Base-by-base conservation (phyloP, 1,284 basidiomycete species). In the Boletus smithii region DNA sequence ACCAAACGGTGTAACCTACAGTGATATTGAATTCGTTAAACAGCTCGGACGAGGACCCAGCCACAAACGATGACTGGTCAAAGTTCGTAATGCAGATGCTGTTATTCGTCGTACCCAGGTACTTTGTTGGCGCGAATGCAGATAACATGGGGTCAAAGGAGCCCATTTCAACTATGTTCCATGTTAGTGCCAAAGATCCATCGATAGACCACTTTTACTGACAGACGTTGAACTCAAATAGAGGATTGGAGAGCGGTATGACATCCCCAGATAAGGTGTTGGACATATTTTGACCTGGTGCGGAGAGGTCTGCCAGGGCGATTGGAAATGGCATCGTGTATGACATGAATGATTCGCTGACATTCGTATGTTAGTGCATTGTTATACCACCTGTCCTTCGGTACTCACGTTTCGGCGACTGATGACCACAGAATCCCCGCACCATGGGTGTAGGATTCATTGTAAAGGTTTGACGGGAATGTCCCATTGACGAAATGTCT, bases 191-290 rank as follows among this genome's bases (percentile, higher is more conserved):
- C 73, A 61, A 3, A 70, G 68, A 43, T 71, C 72, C 23, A 24
- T 24, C n/a, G n/a, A 23, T 23, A 23, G 23, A 24, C 23, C 8
- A 6, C 23, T 24, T 5, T 24, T 24, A 44, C 35, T 63, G 36
- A 76, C 74, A 75, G 33, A 69, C 56, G 33, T 70, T 76, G 55
- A 75, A 68, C 51, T 77, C 75, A 26, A 73, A 69, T n/a, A 32
- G n/a, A 13, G 31, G n/a, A 9, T 32, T 32, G 2, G 31, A 32
- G 31, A 32, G 31, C 16, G 31, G 31, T 16, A 32, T 56, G 20
- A 30, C 0, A 14, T 63, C 44, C 4, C 53, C 60, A 33, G 50
- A 3, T 7, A 65, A 36, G 3, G 45, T 46, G 11, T 57, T 56
- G 16, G 55, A 66, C 17, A 38, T 48, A 39, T 69, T 63, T 39